Evolutionary conservation across 2,329 filamentous ascomycete genomes (phyloP), one percentile per base, ranked within the genome.

Genomic region (Eutypa lata): DNA sequence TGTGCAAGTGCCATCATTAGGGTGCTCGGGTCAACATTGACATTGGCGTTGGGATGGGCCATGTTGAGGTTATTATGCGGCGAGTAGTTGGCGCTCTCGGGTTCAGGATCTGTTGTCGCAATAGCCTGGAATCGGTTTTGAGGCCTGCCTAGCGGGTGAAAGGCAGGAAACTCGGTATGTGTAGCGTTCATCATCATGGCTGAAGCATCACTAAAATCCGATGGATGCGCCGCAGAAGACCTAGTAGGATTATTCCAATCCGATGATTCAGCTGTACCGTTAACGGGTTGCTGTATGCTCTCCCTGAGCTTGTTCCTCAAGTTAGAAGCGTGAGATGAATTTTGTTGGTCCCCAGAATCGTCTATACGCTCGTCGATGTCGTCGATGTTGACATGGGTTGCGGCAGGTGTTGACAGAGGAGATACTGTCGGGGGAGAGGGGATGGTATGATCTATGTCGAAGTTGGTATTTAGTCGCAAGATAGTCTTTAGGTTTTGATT

Each of bases 401-500:
- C 65, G 7, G 67, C 67, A 1, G 67, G 67, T 13, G 67, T 69
- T n/a, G 67, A 69, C 22, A 69, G 57, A n/a, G 67, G 66, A 18
- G 65, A 68, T n/a, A 69, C 66, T 10, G 67, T 69, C 8, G 67
- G 67, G 5, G 67, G 66, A 40, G 67, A 68, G 3, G 62, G 65
- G 59, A 68, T 65, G 7, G 57, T 57, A 42, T 64, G 40, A 35
- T 61, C 59, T 21, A 56, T 50, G 33, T 57, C 53, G 53, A 53
- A 31, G 37, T 59, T 57, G 42, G 42, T 45, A 26, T 45, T 24
- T 1, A 45, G 21, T 13, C 22, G 42, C 7, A 43, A 42, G 31
- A 45, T 18, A 21, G 6, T 11, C 38, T 18, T 18, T 21, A 11
- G 38, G 38, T 19, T 42, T 22, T 18, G 19, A 42, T 14, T 22